Conservation (phyloP, 768 basidiomycete species). For the Naganishia randhawae region DNA sequence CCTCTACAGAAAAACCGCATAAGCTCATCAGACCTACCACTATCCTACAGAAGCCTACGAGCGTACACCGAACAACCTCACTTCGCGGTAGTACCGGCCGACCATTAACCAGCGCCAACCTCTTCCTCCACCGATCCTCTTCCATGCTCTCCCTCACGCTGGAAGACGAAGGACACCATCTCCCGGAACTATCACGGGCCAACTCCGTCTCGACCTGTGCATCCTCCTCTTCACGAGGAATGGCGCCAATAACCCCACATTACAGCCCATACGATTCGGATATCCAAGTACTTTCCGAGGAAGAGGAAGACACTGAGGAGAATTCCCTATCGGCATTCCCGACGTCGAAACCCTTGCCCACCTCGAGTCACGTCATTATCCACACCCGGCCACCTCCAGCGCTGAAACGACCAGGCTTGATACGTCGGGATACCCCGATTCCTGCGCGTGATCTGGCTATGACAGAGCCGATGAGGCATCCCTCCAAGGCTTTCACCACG, state of each 20-base stretch:
- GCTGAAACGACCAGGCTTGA: slow-evolving; percentile 5
- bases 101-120: neutral
- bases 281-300: slow-evolving; percentile 8
- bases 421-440: slow-evolving; percentile 13
- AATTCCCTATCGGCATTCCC: neutral
- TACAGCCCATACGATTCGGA: slow-evolving; percentile 5
- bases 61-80: neutral
- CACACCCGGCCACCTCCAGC: neutral
- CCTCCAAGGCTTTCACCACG: neutral
- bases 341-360: neutral
- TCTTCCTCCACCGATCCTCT: neutral
- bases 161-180: neutral
- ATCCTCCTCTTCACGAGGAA: neutral
- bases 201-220: slow-evolving; percentile 9
- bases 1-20: neutral
- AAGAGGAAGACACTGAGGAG: neutral
- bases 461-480: neutral
- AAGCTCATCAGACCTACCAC: neutral
- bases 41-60: neutral
- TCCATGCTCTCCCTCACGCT: neutral
- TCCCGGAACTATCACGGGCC: slow-evolving; percentile 12
- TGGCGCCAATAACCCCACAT: neutral
- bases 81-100: neutral
- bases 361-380: neutral
- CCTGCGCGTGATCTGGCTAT: neutral